Evolutionary conservation across 441 rosid species (phyloP), one percentile per base, ranked within the genome.

Genomic region (Brassica hybrid): DNA sequence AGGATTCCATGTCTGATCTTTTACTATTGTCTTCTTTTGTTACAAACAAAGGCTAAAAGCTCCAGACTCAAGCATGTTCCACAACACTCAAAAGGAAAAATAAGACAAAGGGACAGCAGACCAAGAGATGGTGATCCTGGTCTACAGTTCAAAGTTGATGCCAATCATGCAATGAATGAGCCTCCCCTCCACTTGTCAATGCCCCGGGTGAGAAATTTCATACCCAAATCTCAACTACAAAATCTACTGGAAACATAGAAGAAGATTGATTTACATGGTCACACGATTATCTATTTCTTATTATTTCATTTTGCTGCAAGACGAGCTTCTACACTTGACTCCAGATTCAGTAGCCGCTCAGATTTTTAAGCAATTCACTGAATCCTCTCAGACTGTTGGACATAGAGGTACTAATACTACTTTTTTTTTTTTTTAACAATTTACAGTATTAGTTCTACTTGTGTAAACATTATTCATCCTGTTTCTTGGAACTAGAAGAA

Each of bases 131-230:
- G 81, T n/a, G 30, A 27, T 27, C 86, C 85, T 14, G 73, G 65
- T 4, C 72, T 83, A 64, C 83, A 85, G 72, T 78, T 81, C 74
- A 81, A 79, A 72, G 71, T 86, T 63, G 86, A 83, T 69, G 85
- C 83, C 19, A 80, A 84, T 61, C 84, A 78, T 7, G 86, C 88
- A 4, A 27, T 27, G 0, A 1, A 72, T 81, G 82, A 65, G 76
- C 73, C 86, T 86, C 48, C 87, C 83, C 38, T 72, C 80, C 13
- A 57, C 77, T 69, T 79, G 84, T 72, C 85, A 81, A 1, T 81
- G 86, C 71, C 41, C 77, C 76, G 36, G 88, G 83, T 81, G 64
- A 65, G 21, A 65, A 43, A 74, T 14, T 14, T 57, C 73, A 74
- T 8, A 61, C 4, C 69, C 18, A 67, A n/a, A 50, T 58, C 9